Evolutionary conservation across 139 green algal species (phyloP).

Genomic region (Picochlorum sp.): DNA sequence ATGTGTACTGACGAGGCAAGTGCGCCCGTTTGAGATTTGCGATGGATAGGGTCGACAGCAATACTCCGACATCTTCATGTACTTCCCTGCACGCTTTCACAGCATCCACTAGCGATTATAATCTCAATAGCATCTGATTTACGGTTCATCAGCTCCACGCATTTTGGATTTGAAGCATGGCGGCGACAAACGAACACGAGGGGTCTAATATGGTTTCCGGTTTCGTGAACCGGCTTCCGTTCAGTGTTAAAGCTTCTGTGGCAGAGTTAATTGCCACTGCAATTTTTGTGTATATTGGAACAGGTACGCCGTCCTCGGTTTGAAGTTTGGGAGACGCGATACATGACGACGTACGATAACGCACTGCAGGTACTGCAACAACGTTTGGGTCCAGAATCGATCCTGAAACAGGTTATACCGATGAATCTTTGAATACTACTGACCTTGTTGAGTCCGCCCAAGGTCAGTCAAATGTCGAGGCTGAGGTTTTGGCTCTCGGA

Average conservation of each 20-base stretch:
- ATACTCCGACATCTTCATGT: too few relatives aligned
- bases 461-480: background rate
- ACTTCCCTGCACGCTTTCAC: too few relatives aligned
- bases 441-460: background rate
- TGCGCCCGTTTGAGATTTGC: too few relatives aligned
- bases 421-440: background rate
- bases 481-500: background rate
- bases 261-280: slow-evolving; percentile 19
- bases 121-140: too few relatives aligned
- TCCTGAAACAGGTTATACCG: background rate
- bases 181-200: too few relatives aligned
- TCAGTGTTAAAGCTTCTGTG: slow-evolving; percentile 19
- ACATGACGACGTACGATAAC: background rate
- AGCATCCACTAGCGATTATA: too few relatives aligned
- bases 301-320: background rate
- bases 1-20: too few relatives aligned
- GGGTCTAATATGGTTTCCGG: too few relatives aligned
- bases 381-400: slow-evolving; percentile 1
- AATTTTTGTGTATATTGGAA: slow-evolving; percentile 23
- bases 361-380: background rate
- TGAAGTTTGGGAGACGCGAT: background rate
- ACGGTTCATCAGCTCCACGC: too few relatives aligned
- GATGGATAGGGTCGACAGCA: too few relatives aligned
- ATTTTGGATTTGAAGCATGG: too few relatives aligned
- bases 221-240: background rate